A percentile compares a stretch with the other conserved stretches of the same genome.
Conservation (phyloP, 2,329 filamentous ascomycete species). For the Chalara sp. region DNA sequence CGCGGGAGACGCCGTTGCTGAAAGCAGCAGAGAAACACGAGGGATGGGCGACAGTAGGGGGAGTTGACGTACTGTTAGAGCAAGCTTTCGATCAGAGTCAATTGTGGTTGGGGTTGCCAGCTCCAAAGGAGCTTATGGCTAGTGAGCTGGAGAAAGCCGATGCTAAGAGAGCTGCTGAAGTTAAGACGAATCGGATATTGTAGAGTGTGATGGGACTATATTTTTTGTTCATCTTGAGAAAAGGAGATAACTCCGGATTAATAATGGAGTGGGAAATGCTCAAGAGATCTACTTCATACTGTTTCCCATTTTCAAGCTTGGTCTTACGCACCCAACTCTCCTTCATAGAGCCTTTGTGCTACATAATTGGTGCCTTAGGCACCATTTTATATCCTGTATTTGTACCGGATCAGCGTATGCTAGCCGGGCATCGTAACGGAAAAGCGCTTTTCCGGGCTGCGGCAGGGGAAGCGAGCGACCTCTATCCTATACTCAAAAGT, state of each 20-base stretch:
- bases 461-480: background rate
- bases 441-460: background rate
- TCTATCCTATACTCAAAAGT: background rate
- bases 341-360: background rate
- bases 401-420: too few relatives aligned
- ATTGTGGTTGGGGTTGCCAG: background rate
- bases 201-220: background rate
- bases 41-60: background rate
- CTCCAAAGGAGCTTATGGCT: constrained; percentile 1
- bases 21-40: background rate
- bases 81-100: background rate
- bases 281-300: background rate
- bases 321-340: background rate
- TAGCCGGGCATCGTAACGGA: background rate
- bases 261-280: background rate
- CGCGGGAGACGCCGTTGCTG: constrained; percentile 1
- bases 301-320: too few relatives aligned
- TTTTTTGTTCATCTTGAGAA: background rate
- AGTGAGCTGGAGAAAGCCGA: constrained; percentile 1
- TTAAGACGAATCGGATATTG: background rate
- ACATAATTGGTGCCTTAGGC: background rate
- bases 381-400: background rate
- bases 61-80: background rate
- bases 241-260: background rate
- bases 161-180: background rate